Conservation (phyloP, 768 basidiomycete genomes). For the Auriscalpium microsporum region DNA sequence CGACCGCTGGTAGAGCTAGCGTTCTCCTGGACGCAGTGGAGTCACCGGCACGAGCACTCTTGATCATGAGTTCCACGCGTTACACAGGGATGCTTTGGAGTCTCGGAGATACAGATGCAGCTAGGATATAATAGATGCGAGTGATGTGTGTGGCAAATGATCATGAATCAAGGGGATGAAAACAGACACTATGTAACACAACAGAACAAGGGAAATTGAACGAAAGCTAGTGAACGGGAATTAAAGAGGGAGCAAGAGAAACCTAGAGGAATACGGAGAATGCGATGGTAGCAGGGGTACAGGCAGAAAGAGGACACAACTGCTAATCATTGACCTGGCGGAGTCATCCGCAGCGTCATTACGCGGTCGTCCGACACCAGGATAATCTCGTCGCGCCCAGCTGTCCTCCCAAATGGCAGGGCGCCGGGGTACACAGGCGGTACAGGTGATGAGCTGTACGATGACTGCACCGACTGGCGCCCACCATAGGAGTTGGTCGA, state of each 20-base stretch:
- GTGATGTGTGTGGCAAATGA: constrained; percentile 14
- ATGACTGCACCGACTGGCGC: constrained; percentile 4
- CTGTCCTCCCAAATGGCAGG: constrained; percentile 33
- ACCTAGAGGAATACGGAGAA: neutral
- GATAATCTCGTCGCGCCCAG: constrained; percentile 75
- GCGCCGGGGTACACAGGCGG: constrained; percentile 34
- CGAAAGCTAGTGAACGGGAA: no score
- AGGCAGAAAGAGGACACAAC: neutral
- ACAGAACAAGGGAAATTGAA: neutral
- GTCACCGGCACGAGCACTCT: no score
- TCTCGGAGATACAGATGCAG: constrained; percentile 17
- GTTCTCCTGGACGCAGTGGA: no score
- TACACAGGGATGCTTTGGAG: constrained; percentile 3
- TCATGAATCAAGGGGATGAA: neutral
- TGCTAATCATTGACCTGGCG: constrained; percentile 13
- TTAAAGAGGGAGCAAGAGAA: neutral
- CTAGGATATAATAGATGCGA: constrained; percentile 15
- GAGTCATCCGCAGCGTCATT: constrained; percentile 52
- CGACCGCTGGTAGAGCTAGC: no score
- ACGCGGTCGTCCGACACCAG: constrained; percentile 87
- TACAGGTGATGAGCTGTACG: constrained; percentile 23
- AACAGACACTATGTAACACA: neutral
- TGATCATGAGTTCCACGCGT: no score
- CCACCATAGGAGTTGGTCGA: neutral
- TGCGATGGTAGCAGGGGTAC: neutral